Evolutionary conservation across 2,329 filamentous ascomycete genomes (phyloP), one percentile per base, ranked within the genome.

Genomic region (Fusarium pseudograminearum): DNA sequence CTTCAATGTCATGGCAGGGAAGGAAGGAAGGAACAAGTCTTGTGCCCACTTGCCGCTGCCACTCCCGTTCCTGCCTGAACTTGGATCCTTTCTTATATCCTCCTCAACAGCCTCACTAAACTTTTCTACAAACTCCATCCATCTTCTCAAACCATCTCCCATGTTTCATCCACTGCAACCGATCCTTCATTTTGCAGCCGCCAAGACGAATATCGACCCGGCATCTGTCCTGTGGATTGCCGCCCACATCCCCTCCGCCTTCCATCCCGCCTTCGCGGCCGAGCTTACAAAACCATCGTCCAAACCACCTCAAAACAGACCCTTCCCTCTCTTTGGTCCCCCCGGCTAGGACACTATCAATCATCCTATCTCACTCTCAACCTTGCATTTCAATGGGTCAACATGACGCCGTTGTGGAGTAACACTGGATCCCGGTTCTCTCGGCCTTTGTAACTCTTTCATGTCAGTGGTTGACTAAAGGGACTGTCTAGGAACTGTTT

Each of bases 331-430:
- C 26, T 31, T 61, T 36, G 31, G 30, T 51, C 53, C 24, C n/a
- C 16, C 61, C 38, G 42, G 24, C 61, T 40, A 30, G 22, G 36
- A 50, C 20, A 40, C 28, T 45, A 28, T 48, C 54, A 42, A 44
- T 30, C 30, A 26, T 51, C 47, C 38, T 30, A 52, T 55, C 47
- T 41, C 47, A 54, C 59, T 56, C 45, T 14, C 18, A 66, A 68
- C 67, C 63, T 71, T 68, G 64, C 59, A 52, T 48, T 56, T 71
- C 40, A 47, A 63, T 71, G 67, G 67, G 59, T 59, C 63, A 44
- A 48, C 31, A 71, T 65, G 67, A 71, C 67, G 63, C 63, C 26
- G 67, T 28, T 71, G 67, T 70, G 67, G 67, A 69, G 67, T 38
- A 61, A 44, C 44, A 59, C 67, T 71, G 67, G 67, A 68, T 53